phyloP scores from a whole-genome alignment of 805 yeast genomes.

The Wickerhamiella galacta region DNA sequence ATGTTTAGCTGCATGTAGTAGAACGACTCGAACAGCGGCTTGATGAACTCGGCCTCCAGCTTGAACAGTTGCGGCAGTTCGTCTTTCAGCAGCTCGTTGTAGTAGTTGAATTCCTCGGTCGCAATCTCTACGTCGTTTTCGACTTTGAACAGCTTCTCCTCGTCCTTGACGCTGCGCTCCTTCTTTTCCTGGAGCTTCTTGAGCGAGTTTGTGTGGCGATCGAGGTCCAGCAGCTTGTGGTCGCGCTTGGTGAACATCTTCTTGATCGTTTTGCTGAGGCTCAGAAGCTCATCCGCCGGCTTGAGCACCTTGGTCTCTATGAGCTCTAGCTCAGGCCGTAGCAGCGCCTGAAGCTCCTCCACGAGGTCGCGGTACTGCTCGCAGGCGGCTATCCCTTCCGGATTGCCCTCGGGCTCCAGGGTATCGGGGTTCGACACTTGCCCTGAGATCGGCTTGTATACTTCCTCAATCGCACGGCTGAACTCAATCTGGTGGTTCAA shows the following conservation, averaged over 20 bases:
- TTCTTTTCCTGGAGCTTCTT: slow-evolving; percentile 66
- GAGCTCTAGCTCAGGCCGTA: slow-evolving; percentile 85
- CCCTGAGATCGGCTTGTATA: slow-evolving; percentile 91
- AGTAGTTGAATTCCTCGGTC: slow-evolving; percentile 89
- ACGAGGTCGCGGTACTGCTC: slow-evolving; percentile 84
- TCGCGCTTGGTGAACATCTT: slow-evolving; percentile 92
- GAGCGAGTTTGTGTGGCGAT: slow-evolving; percentile 56
- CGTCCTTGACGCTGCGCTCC: slow-evolving; percentile 75
- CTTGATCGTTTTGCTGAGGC: slow-evolving; percentile 64
- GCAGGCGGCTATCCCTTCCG: slow-evolving; percentile 89
- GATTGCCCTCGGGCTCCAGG: slow-evolving; percentile 78
- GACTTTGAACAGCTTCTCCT: slow-evolving; percentile 73
- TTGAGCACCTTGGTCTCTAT: slow-evolving; percentile 77
- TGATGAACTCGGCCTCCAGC: slow-evolving; percentile 81
- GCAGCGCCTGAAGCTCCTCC: slow-evolving; percentile 62
- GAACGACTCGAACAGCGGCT: slow-evolving; percentile 83
- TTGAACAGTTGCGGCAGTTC: slow-evolving; percentile 80
- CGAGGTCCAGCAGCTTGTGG: slow-evolving; percentile 88
- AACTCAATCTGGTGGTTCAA: slow-evolving; percentile 84
- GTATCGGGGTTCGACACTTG: slow-evolving; percentile 80
- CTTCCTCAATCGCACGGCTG: slow-evolving; percentile 88
- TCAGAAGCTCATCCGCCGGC: slow-evolving; percentile 82
- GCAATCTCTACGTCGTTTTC: slow-evolving; percentile 85
- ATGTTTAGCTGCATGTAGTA: slow-evolving; percentile 97
- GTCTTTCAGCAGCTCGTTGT: slow-evolving; percentile 80